Percentiles rank a stretch among this genome's conserved stretches.
Evolutionary conservation across 2,329 filamentous ascomycete genomes (phyloP).

Genomic region (Balansia obtecta): DNA sequence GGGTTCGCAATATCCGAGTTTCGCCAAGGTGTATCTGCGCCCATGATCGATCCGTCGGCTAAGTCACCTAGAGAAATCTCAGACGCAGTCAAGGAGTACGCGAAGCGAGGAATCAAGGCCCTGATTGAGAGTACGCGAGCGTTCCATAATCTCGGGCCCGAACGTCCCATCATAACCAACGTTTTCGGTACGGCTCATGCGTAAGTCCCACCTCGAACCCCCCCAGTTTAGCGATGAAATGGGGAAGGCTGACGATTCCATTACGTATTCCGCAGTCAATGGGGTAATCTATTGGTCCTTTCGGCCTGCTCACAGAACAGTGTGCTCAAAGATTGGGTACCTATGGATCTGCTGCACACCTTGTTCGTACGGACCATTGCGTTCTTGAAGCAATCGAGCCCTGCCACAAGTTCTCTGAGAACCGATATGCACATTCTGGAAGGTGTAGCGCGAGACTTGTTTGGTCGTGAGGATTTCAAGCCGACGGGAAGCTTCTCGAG

Average conservation of each 20-base stretch:
- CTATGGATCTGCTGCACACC: slow-evolving; percentile 37
- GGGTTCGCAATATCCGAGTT: slow-evolving; percentile 22
- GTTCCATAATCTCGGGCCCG: slow-evolving; percentile 52
- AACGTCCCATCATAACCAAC: slow-evolving; percentile 80
- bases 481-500: slow-evolving; percentile 31
- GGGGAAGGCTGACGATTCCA: not conserved
- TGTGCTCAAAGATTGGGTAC: slow-evolving; percentile 45
- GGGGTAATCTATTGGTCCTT: slow-evolving; percentile 88
- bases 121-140: slow-evolving; percentile 77
- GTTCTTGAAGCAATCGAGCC: slow-evolving; percentile 58
- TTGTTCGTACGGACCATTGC: slow-evolving; percentile 63
- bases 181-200: slow-evolving; percentile 92
- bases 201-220: slow-evolving; percentile 43
- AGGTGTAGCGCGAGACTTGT: slow-evolving; percentile 36
- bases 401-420: slow-evolving; percentile 61
- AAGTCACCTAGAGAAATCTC: slow-evolving; percentile 28
- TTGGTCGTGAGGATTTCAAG: slow-evolving; percentile 16
- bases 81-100: slow-evolving; percentile 38
- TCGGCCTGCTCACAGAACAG: slow-evolving; percentile 65
- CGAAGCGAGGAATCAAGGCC: slow-evolving; percentile 53
- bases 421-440: slow-evolving; percentile 65
- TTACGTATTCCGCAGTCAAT: slow-evolving; percentile 53
- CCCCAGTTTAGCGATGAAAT: not conserved
- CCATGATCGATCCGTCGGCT: slow-evolving; percentile 24
- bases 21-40: slow-evolving; percentile 23